Base-by-base conservation (phyloP, 768 basidiomycete species). In the Suillus alpinus region DNA sequence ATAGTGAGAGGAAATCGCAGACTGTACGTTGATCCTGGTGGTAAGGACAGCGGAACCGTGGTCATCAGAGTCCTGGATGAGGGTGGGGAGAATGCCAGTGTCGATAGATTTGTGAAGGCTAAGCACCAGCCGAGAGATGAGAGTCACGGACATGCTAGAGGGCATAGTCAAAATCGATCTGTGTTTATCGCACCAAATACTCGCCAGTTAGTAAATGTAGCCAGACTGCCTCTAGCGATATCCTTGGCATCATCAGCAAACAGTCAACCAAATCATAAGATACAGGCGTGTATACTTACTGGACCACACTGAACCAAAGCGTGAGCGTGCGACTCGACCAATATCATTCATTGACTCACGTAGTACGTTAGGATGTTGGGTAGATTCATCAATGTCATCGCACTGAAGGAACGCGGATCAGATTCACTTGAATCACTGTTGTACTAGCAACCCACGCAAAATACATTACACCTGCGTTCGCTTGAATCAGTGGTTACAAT, bases 91-190 rank as follows among this genome's bases (percentile, higher is more conserved):
- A 20, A 64, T 59, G 12, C 60, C 60, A 5, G n/a, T 10, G 34
- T 59, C 46, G 4, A 77, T 78, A 26, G 69, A 76, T 69, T 76
- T 69, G 64, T 84, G 79, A 6, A 85, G 75, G 67, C 85, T 84
- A 43, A 85, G 77, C 76, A 84, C 81, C 2, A 86, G 76, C 13
- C 82, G 82, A 13, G 81, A 83, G 72, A 84, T 78, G 77, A 84
- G 76, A 1, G 77, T 79, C 9, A 83, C 75, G 5, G 83, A 81
- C 13, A 83, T 72, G 63, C 83, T 83, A 41, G 10, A 23, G 41
- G 6, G 2, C 23, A 34, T 32, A 4, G 53, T 43, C 14, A 43
- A 59, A 16, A 55, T 29, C 9, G 6, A 49, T 29, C 14, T 7
- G 16, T 18, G 7, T 10, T 49, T 49, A 49, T 31, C 4, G 29